Conservation (phyloP, 2,329 filamentous ascomycete genomes). For the Triangularia verruculosa region DNA sequence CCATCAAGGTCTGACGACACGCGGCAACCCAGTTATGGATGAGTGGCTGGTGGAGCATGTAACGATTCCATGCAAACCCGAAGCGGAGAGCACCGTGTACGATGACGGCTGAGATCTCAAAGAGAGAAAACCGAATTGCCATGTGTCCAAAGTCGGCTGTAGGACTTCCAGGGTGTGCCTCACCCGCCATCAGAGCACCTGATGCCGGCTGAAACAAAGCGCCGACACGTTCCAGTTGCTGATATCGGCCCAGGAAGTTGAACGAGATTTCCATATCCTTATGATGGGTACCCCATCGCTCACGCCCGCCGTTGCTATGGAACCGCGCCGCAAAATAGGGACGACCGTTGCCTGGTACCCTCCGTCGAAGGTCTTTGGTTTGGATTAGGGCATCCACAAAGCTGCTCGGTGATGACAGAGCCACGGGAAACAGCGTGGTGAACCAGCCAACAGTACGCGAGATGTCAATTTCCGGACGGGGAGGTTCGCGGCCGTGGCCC, state of each 20-base stretch:
- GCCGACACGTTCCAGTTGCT: slow-evolving; percentile 42
- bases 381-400: slow-evolving; percentile 23
- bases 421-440: slow-evolving; percentile 40
- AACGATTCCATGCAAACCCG: slow-evolving; percentile 48
- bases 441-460: slow-evolving; percentile 46
- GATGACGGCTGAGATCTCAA: slow-evolving; percentile 51
- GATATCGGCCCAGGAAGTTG: slow-evolving; percentile 47
- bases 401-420: slow-evolving; percentile 8
- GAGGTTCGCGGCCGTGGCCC: slow-evolving; percentile 41
- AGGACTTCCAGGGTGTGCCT: slow-evolving; percentile 19
- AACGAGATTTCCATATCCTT: slow-evolving; percentile 46
- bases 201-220: slow-evolving; percentile 30
- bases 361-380: slow-evolving; percentile 36
- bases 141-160: slow-evolving; percentile 24
- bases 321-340: slow-evolving; percentile 39
- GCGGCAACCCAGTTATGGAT: slow-evolving; percentile 43
- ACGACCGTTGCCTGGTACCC: slow-evolving; percentile 35
- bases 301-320: slow-evolving; percentile 30
- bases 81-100: slow-evolving; percentile 45
- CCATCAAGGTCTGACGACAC: slow-evolving; percentile 25
- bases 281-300: slow-evolving; percentile 30
- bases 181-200: slow-evolving; percentile 24
- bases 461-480: slow-evolving; percentile 32
- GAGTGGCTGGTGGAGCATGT: slow-evolving; percentile 43
- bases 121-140: slow-evolving; percentile 36